Evolutionary conservation across 139 green algal genomes (phyloP).

Genomic region (Chlorella sp.): DNA sequence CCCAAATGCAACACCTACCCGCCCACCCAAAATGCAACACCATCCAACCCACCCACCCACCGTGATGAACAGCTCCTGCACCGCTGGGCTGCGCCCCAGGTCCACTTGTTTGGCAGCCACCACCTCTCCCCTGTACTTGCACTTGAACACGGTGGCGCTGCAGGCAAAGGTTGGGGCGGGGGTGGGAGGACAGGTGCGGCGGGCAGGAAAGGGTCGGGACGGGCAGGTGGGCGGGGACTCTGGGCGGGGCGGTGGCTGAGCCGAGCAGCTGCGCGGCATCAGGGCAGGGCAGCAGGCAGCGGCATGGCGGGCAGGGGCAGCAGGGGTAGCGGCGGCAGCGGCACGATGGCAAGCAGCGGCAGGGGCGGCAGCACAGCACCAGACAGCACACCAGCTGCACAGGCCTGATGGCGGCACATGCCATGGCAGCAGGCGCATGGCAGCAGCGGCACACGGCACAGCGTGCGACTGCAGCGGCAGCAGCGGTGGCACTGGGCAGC

Average conservation of each 20-base stretch:
- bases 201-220: no score
- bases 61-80: conserved; percentile 2
- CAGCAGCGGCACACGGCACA: background rate
- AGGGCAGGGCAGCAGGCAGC: background rate
- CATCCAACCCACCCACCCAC: background rate
- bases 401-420: background rate
- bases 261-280: no score
- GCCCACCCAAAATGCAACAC: no score
- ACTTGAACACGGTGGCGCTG: background rate
- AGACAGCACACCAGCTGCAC: background rate
- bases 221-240: no score
- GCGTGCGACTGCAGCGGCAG: no score
- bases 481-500: background rate
- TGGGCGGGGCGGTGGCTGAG: no score
- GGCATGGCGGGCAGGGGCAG: no score
- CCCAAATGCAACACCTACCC: no score
- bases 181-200: background rate
- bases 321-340: no score
- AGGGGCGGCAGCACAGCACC: background rate
- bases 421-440: background rate
- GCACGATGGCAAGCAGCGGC: background rate
- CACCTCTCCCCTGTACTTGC: background rate
- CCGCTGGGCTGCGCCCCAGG: background rate
- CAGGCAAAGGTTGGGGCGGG: background rate
- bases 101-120: background rate